These are phyloP conservation scores for Phytophthora melonis DNA, from an alignment of 352 stramenopile genomes.

Conservation along the genomic window DNA sequence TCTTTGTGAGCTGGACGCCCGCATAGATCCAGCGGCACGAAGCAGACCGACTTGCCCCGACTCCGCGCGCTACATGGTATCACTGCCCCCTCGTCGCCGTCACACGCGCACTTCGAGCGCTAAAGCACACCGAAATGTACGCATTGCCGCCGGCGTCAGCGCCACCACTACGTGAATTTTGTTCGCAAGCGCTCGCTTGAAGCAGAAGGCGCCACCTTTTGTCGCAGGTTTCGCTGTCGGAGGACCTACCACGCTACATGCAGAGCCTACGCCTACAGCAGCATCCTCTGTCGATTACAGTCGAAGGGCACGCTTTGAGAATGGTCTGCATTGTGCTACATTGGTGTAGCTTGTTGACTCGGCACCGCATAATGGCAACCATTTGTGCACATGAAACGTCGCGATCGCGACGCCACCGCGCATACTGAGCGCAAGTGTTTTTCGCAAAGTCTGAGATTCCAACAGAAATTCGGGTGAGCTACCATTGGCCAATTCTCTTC, in stretches of 20 bases:
- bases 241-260: background rate
- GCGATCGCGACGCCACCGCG: background rate
- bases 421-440: constrained; percentile 1
- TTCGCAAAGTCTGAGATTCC: background rate
- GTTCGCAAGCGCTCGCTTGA: background rate
- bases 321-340: too few relatives aligned
- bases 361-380: too few relatives aligned
- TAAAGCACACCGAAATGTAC: too few relatives aligned
- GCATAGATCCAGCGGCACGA: background rate
- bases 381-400: background rate
- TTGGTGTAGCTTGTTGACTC: too few relatives aligned
- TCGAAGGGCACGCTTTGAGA: too few relatives aligned
- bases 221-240: background rate
- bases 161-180: background rate
- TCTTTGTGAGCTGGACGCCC: background rate
- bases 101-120: background rate
- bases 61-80: constrained; percentile 1
- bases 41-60: constrained; percentile 9
- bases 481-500: background rate
- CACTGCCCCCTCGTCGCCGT: background rate
- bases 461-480: background rate
- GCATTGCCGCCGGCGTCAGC: too few relatives aligned
- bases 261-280: background rate
- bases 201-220: background rate
- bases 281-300: background rate